Evolutionary conservation across 2,329 filamentous ascomycete genomes (phyloP), one percentile per base, ranked within the genome.

Genomic region (Metarhizium rileyi): DNA sequence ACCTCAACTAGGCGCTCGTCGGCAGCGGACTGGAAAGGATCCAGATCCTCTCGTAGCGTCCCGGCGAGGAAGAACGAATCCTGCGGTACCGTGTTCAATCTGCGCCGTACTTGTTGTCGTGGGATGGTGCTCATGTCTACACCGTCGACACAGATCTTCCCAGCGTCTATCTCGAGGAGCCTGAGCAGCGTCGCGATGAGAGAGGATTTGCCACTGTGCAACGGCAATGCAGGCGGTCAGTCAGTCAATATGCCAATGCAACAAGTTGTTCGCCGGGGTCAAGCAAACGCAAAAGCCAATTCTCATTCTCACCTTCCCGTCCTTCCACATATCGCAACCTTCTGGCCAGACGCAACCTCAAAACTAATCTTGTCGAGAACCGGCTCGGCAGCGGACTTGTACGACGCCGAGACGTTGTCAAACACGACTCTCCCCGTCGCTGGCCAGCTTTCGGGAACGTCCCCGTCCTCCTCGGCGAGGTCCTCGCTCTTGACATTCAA

Each of bases 1-100:
- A 69, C 72, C 1, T 60, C 51, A 30, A 68, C 63, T 44, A 77
- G 69, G 1, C 61, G 16, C 18, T 46, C 22, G 18, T 46, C 61
- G 3, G 66, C 65, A 43, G 77, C 69, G 1, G 63, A 62, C 0
- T 56, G 53, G 3, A 61, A 58, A 0, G 76, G 75, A 52, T 78
- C 74, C 1, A 75, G 61, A 49, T 80, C 81, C 3, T 64, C 60
- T 0, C 74, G 68, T 3, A 80, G 59, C 0, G 63, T 72, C 1
- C 73, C 75, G 2, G 68, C 66, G 7, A 80, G 61, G 12, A 76
- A 66, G 48, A 76, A 70, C 0, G 74, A 64, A 42, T 79, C 75
- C 59, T 80, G 77, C 0, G 77, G 69, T 1, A 78, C 61, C 1
- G 66, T 66, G 20, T 70, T 69, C 4, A 78, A 60, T 2, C 58